Evolutionary conservation across 2,329 filamentous ascomycete genomes (phyloP).

Genomic region (Cryphonectria radicalis): DNA sequence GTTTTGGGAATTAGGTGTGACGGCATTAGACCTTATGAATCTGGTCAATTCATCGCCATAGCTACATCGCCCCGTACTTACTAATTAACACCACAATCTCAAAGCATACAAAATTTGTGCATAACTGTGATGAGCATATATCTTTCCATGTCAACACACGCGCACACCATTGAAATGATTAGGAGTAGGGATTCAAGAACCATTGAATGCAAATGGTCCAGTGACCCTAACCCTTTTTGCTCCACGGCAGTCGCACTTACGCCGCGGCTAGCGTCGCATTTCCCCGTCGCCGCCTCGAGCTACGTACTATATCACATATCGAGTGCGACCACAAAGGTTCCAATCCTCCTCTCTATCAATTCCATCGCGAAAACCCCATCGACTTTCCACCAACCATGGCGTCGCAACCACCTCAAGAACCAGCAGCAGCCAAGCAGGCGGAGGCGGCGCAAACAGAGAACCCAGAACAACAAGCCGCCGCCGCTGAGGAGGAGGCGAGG

Average conservation of each 20-base stretch:
- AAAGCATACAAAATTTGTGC: neutral
- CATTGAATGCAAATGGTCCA: neutral
- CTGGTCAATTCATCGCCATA: neutral
- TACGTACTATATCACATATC: neutral
- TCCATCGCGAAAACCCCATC: neutral
- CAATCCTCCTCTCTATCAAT: neutral
- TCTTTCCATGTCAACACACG: neutral
- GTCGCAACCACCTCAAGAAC: conserved; percentile 29
- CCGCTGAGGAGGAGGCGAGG: conserved; percentile 16
- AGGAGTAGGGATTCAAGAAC: neutral
- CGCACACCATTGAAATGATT: too few relatives aligned
- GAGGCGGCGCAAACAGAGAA: conserved; percentile 28
- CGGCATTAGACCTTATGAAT: neutral
- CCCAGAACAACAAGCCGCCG: conserved; percentile 17
- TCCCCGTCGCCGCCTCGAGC: neutral
- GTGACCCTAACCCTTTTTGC: neutral
- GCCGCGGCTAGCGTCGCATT: neutral
- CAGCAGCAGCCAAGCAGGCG: conserved; percentile 30
- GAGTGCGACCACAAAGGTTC: neutral
- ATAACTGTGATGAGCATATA: neutral
- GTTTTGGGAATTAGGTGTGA: neutral
- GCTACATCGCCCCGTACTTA: neutral
- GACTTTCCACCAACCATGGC: conserved; percentile 7
- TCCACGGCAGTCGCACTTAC: neutral
- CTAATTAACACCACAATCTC: neutral